Conservation (phyloP, 495 filamentous ascomycete genomes). For the Parmelia sp. region DNA sequence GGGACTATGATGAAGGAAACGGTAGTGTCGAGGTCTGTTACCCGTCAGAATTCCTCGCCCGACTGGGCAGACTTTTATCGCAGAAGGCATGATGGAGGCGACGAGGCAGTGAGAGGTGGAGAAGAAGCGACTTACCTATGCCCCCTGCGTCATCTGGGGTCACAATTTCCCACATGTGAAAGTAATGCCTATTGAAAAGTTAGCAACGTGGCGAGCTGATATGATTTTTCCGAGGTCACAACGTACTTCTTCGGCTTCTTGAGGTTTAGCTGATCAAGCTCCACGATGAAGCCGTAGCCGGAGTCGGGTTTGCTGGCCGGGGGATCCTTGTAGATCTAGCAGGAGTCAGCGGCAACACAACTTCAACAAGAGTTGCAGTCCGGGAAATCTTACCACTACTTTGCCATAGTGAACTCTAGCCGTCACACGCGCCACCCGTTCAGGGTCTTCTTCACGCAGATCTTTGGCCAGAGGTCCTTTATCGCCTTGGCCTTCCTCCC, state of each 20-base stretch:
- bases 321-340: slow-evolving; percentile 12
- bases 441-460: slow-evolving; percentile 13
- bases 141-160: slow-evolving; percentile 15
- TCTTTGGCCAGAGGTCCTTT: slow-evolving; percentile 15
- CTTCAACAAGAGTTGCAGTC: neutral
- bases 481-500: slow-evolving; percentile 9
- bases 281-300: slow-evolving; percentile 17
- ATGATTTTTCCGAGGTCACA: neutral
- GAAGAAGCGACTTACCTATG: neutral
- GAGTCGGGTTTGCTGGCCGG: neutral
- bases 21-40: neutral
- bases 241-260: slow-evolving; percentile 13
- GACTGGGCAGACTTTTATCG: neutral
- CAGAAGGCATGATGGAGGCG: neutral
- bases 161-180: slow-evolving; percentile 18
- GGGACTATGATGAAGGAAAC: neutral
- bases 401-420: slow-evolving; percentile 14
- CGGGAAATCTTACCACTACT: neutral
- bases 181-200: slow-evolving; percentile 3
- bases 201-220: neutral
- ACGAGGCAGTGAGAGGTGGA: slow-evolving; percentile 3
- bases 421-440: slow-evolving; percentile 13
- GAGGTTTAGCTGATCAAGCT: neutral
- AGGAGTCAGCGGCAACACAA: neutral
- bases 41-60: neutral